phyloP scores from a whole-genome alignment of 176 grass and related monocot species.

The Otatea glauca region DNA sequence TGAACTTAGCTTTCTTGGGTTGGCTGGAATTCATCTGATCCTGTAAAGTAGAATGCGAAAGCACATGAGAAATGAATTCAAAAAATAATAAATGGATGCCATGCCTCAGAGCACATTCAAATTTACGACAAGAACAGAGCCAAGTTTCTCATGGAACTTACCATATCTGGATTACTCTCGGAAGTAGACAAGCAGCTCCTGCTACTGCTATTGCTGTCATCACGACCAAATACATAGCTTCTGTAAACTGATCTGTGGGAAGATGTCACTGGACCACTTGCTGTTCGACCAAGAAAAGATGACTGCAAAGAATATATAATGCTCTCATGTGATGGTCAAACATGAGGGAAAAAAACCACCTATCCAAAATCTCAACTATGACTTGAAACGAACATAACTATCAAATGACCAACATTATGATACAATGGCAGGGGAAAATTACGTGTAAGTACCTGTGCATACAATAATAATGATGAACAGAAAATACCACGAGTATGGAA shows the following conservation, averaged over 20 bases:
- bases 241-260: slow-evolving; percentile 67
- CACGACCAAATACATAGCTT: slow-evolving; percentile 81
- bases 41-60: slow-evolving; percentile 26
- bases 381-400: background rate
- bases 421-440: slow-evolving; percentile 8
- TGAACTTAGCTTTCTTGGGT: slow-evolving; percentile 63
- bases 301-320: slow-evolving; percentile 53
- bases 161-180: slow-evolving; percentile 55
- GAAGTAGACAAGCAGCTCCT: slow-evolving; percentile 59
- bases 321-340: slow-evolving; percentile 16
- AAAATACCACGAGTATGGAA: background rate
- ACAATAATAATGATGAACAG: background rate
- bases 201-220: slow-evolving; percentile 80
- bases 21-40: slow-evolving; percentile 53
- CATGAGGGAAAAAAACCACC: background rate
- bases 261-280: slow-evolving; percentile 55
- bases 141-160: slow-evolving; percentile 21
- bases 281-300: slow-evolving; percentile 83
- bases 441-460: background rate
- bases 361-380: background rate
- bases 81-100: background rate
- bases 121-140: background rate
- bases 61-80: background rate
- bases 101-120: background rate
- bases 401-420: background rate